Conservation (phyloP, 352 stramenopile species). For the Thraustotheca clavata region DNA sequence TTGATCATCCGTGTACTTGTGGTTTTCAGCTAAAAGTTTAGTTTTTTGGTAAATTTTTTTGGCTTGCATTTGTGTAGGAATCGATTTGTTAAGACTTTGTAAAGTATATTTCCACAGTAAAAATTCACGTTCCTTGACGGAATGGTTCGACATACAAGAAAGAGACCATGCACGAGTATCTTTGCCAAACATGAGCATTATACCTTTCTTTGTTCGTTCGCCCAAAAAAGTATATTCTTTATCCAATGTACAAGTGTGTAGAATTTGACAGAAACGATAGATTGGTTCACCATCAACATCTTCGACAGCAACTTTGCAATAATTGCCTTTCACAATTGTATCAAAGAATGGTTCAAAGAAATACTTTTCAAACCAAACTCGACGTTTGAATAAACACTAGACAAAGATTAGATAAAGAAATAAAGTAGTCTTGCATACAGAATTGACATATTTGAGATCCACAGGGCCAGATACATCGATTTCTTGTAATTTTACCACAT, state of each 20-base stretch:
- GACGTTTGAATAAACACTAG: slow-evolving; percentile 62
- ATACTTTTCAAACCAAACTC: slow-evolving; percentile 75
- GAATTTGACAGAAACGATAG: slow-evolving; percentile 77
- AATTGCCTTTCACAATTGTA: slow-evolving; percentile 64
- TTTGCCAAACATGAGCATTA: slow-evolving; percentile 75
- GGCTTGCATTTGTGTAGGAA: slow-evolving; percentile 62
- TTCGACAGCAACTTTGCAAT: slow-evolving; percentile 61
- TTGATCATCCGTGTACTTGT: slow-evolving; percentile 71
- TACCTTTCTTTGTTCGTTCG: slow-evolving; percentile 54
- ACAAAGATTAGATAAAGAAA: neutral
- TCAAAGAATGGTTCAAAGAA: slow-evolving; percentile 83
- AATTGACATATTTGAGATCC: slow-evolving; percentile 6
- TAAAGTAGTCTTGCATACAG: neutral
- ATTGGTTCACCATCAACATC: slow-evolving; percentile 59
- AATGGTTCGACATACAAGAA: slow-evolving; percentile 58
- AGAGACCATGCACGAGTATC: slow-evolving; percentile 68
- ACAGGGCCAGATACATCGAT: slow-evolving; percentile 12
- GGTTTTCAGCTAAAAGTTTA: slow-evolving; percentile 54
- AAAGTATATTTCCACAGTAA: slow-evolving; percentile 68
- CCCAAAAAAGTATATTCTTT: slow-evolving; percentile 63
- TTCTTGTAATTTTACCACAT: slow-evolving; percentile 15
- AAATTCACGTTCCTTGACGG: slow-evolving; percentile 67
- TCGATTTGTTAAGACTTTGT: slow-evolving; percentile 67
- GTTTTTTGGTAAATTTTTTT: slow-evolving; percentile 55
- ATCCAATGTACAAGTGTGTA: slow-evolving; percentile 48